Evolutionary conservation across 129 eudicot species (phyloP).

Genomic region (Saposhnikovia divaricata): DNA sequence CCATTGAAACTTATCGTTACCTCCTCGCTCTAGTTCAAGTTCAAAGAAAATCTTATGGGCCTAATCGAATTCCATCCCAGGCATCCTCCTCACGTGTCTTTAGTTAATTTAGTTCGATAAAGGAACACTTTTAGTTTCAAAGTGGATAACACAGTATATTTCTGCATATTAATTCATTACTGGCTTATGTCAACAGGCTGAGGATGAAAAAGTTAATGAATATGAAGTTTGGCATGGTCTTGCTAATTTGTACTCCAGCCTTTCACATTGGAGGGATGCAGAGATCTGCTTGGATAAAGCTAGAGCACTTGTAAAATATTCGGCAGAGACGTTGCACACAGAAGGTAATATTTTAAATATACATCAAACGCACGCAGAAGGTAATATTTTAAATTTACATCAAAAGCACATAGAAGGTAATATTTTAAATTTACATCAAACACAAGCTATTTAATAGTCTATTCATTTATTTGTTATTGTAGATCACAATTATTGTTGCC

Average conservation of each 20-base stretch:
- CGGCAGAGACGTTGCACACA: constrained; percentile 66
- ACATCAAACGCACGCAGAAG: constrained; percentile 37
- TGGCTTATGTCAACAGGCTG: constrained; percentile 31
- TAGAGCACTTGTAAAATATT: constrained; percentile 48
- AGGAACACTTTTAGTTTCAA: background rate
- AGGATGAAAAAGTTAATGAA: constrained; percentile 63
- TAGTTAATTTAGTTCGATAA: background rate
- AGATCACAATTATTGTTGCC: background rate
- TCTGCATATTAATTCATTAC: constrained; percentile 6
- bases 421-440: background rate
- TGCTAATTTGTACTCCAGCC: constrained; percentile 76
- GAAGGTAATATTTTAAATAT: constrained; percentile 45
- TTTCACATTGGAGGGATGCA: constrained; percentile 85
- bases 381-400: constrained; percentile 23
- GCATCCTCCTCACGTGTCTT: constrained; percentile 13
- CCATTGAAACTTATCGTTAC: constrained; percentile 76
- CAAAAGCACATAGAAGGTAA: constrained; percentile 58
- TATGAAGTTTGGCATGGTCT: constrained; percentile 94
- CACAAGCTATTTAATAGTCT: background rate
- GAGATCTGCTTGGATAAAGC: constrained; percentile 92
- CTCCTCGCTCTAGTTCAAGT: constrained; percentile 88
- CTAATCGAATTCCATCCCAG: constrained; percentile 42
- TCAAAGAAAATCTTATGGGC: constrained; percentile 70
- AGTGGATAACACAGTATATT: background rate
- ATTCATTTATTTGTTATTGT: background rate